Evolutionary conservation across 2,329 filamentous ascomycete genomes (phyloP).

Genomic region (Bipolaris sorokiniana): DNA sequence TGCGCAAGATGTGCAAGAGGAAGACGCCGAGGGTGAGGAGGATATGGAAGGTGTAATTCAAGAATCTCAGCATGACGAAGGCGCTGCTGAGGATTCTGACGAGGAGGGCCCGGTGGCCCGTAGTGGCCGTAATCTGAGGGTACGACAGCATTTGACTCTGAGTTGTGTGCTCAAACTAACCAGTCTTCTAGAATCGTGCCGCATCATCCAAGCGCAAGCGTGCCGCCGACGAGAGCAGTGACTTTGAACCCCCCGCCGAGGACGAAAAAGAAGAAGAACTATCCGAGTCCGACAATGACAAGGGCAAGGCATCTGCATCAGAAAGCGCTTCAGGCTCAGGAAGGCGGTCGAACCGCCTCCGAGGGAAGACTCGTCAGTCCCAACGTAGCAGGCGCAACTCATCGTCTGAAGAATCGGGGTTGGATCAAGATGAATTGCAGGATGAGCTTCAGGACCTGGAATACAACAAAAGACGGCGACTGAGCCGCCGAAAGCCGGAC

Average conservation of each 20-base stretch:
- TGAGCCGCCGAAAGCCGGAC: constrained; percentile 40
- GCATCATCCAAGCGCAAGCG: constrained; percentile 44
- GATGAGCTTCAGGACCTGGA: constrained; percentile 62
- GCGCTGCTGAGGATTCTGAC: constrained; percentile 52
- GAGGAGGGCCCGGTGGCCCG: constrained; percentile 62
- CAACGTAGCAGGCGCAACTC: constrained; percentile 55
- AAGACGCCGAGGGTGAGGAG: constrained; percentile 36
- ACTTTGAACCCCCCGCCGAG: constrained; percentile 67
- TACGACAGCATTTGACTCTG: constrained; percentile 13
- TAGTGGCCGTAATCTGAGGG: constrained; percentile 50
- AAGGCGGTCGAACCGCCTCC: constrained; percentile 60
- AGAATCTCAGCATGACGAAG: constrained; percentile 50
- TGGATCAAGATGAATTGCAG: constrained; percentile 44
- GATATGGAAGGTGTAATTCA: constrained; percentile 49
- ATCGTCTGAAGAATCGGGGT: constrained; percentile 55
- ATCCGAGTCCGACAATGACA: constrained; percentile 58
- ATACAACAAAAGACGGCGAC: constrained; percentile 54
- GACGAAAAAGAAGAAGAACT: constrained; percentile 62
- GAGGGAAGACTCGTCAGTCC: constrained; percentile 53
- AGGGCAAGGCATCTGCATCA: constrained; percentile 48
- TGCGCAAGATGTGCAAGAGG: constrained; percentile 41
- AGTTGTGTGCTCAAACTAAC: constrained; percentile 25
- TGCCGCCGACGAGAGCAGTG: constrained; percentile 63
- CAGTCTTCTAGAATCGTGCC: constrained; percentile 32
- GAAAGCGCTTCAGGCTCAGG: constrained; percentile 50